Conservation (phyloP, 2,329 filamentous ascomycete species). For the Ambrosiella beaveri region DNA sequence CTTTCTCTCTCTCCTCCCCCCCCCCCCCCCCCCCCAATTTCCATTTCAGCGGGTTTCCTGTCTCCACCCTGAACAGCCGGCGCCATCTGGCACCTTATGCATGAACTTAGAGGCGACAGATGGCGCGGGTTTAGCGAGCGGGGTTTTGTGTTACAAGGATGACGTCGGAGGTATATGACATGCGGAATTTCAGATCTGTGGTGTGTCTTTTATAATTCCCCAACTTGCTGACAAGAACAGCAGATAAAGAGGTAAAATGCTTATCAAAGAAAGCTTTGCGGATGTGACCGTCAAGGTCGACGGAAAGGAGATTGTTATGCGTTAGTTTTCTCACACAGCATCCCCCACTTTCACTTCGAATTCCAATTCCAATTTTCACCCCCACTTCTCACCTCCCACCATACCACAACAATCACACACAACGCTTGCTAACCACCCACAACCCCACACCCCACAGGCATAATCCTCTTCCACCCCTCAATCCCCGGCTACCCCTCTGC, state of each 20-base stretch:
- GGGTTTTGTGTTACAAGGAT: neutral
- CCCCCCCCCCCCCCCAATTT: neutral
- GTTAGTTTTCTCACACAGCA: slow-evolving; percentile 19
- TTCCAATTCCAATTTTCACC: neutral
- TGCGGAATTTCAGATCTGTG: too few species aligned
- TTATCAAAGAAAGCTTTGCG: slow-evolving; percentile 35
- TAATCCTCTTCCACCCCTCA: slow-evolving; percentile 75
- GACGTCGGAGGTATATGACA: neutral
- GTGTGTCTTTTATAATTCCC: too few species aligned
- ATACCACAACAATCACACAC: neutral
- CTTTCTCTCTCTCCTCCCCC: too few species aligned
- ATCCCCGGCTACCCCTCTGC: slow-evolving; percentile 77
- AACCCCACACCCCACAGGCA: slow-evolving; percentile 41
- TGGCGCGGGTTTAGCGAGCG: neutral
- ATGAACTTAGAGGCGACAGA: neutral
- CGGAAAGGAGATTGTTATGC: slow-evolving; percentile 37
- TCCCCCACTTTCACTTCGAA: neutral
- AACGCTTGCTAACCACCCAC: neutral
- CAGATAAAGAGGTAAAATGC: slow-evolving; percentile 22
- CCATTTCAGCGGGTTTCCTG: neutral
- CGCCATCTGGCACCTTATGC: neutral
- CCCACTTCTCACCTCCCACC: neutral
- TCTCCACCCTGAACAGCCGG: neutral
- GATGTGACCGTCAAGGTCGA: slow-evolving; percentile 34
- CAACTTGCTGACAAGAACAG: neutral